Base-by-base conservation (phyloP, 139 green algal genomes). In the Mychonastes homosphaera region DNA sequence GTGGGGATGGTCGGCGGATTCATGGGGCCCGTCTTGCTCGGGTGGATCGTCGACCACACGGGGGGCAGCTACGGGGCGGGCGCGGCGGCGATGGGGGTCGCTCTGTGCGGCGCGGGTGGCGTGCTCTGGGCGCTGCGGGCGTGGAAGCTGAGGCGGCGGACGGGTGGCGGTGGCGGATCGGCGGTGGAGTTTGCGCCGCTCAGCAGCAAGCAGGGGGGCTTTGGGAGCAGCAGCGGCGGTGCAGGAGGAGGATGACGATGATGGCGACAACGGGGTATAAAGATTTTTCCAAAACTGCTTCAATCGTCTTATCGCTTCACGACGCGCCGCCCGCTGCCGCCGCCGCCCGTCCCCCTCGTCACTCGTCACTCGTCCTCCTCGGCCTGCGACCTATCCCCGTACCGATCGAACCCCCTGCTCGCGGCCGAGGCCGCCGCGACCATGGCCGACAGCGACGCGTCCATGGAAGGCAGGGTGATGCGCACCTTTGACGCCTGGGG, bases 1-100 rank as follows among this genome's bases (percentile, higher is more conserved):
- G 27, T 62, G 16, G 55, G 40, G 2, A 62, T 62, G 55, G 9
- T 53, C 2, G 55, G 55, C 27, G 55, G 55, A 24, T 62, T 62
- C 28, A 16, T 62, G 30, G 55, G 55, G 12, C 55, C 55, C 9
- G 21, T n/a, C 2, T 23, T 62, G 15, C 39, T 52, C 40, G 55
- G 55, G 2, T 40, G 46, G 41, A 6, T 44, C 12, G 40, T 40
- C 12, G 19, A 62, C 40, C 40, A n/a, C n/a, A n/a, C n/a, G 3
- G 8, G 51, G 6, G 55, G 55, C 16, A 28, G 40, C 15, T 62
- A 53, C 26, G 21, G 26, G 13, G 28, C 28, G 23, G 55, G 28
- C 1, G 23, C 55, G 19, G 28, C n/a, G 2, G 28, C 30, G 2
- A 53, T 62, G 55, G 55, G 55, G 4, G 40, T 19, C 6, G 33